Conservation (phyloP, 352 stramenopile genomes). For the Phytopythium delawarense region DNA sequence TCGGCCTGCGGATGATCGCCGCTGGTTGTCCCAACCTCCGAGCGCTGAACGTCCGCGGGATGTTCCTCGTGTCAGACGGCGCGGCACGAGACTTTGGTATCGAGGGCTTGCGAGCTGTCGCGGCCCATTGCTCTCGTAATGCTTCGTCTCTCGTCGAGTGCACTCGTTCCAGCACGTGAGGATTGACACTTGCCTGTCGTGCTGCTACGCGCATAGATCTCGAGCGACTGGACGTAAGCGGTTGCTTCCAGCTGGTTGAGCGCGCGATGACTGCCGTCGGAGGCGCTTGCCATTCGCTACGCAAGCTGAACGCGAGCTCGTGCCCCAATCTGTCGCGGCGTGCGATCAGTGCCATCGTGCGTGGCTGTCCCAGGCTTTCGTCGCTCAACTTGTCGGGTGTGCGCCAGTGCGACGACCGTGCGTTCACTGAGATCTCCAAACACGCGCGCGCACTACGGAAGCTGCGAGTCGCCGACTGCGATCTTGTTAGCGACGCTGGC, state of each 20-base stretch:
- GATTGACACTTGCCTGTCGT: neutral
- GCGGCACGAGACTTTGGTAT: conserved; percentile 89
- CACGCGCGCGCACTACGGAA: conserved; percentile 32
- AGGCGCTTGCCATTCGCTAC: conserved; percentile 41
- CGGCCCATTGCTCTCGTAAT: conserved; percentile 40
- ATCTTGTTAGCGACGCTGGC: conserved; percentile 54
- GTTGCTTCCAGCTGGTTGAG: conserved; percentile 84
- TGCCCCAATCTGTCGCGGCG: conserved; percentile 79
- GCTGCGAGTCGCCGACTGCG: conserved; percentile 58
- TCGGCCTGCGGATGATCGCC: conserved; percentile 81
- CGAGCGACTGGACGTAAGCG: conserved; percentile 47
- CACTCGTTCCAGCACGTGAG: neutral
- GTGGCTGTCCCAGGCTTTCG: conserved; percentile 39
- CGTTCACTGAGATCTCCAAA: conserved; percentile 41
- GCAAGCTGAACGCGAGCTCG: conserved; percentile 68
- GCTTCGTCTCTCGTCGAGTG: conserved; percentile 1
- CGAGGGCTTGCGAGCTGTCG: conserved; percentile 88
- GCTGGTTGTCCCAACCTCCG: conserved; percentile 79
- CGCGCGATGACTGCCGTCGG: conserved; percentile 79
- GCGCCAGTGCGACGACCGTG: conserved; percentile 52
- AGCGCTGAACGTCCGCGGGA: conserved; percentile 62
- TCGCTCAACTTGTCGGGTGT: conserved; percentile 57
- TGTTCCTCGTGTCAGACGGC: conserved; percentile 93
- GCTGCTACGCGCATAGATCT: conserved; percentile 20
- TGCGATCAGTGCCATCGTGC: conserved; percentile 58